Base-by-base conservation (phyloP, 2,329 filamentous ascomycete species). In the Calonectria ilicicola region DNA sequence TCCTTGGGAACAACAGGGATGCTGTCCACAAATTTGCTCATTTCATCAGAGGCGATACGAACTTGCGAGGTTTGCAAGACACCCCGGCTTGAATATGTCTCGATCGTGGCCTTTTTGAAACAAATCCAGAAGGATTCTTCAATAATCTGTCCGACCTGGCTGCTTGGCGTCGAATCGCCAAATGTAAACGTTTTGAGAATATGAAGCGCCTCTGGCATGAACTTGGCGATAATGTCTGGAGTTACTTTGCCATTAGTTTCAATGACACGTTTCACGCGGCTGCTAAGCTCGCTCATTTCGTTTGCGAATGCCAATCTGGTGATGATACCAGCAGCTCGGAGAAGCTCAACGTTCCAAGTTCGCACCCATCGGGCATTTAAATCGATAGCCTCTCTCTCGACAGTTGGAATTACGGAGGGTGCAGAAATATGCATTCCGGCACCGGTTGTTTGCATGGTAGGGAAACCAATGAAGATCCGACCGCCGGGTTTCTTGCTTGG, bases 41-140 rank as follows among this genome's bases (percentile, higher is more conserved):
- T 82, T 77, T 92, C 87, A 86, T 94, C 82, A 81, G 93, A 85
- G 82, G 87, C 94, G 77, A 98, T 90, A 40, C 97, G 94, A 42
- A 98, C 95, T 77, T 94, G 90, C 15, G 94, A 91, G 42, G 94
- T 97, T n/a, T 93, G 91, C 67, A 98, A 87, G 8, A 99, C 92
- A 69, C 97, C 97, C 71, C 93, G 91, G 23, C 93, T 98, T 1
- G 96, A 98, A 76, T 97, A 92, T 8, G 98, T 90, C 80, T 98
- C 96, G 70, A 98, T 95, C 0, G 91, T 93, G 2, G 95, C 92
- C 75, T 93, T 93, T 81, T 91, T 93, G 80, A 94, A 97, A 74
- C 95, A 96, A 42, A 92, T 97, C 97, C 97, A 99, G 82, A 99
- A 99, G 0, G 95, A 94, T 83, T 98, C 95, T 80, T 98, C 96